Evolutionary conservation across 208 protist species (phyloP).

Genomic region (Leishmania major): DNA sequence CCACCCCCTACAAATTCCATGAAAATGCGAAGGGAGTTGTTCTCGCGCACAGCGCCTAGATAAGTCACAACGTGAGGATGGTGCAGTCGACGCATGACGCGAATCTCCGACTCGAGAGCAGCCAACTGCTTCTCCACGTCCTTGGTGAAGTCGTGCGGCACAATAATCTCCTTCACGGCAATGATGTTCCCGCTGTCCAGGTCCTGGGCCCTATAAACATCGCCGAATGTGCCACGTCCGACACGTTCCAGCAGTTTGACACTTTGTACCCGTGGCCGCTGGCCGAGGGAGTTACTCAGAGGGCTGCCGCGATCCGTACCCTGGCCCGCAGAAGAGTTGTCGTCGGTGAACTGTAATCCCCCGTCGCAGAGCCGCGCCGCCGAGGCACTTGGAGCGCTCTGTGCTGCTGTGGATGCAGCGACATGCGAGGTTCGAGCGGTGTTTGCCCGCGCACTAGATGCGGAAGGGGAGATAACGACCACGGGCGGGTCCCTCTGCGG

Average conservation of each 20-base stretch:
- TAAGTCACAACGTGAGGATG: conserved; percentile 93
- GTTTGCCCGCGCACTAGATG: background rate
- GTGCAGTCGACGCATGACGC: conserved; percentile 90
- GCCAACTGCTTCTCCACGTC: conserved; percentile 80
- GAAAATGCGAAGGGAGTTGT: conserved; percentile 86
- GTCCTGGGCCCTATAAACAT: conserved; percentile 84
- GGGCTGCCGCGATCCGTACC: background rate
- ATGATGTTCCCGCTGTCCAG: conserved; percentile 71
- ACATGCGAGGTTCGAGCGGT: background rate
- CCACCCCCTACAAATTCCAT: conserved; percentile 93
- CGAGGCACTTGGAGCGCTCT: background rate
- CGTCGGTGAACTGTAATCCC: background rate
- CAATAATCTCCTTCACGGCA: conserved; percentile 87
- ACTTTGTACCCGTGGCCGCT: conserved; percentile 36
- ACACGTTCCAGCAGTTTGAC: conserved; percentile 63
- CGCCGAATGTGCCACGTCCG: conserved; percentile 81
- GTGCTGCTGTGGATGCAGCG: background rate
- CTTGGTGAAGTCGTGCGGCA: conserved; percentile 81
- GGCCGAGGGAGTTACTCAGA: conserved; percentile 6
- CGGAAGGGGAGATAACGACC: background rate
- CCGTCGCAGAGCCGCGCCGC: background rate
- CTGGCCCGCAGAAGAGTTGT: background rate
- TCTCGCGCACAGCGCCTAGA: conserved; percentile 72
- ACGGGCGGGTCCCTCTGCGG: conserved; percentile 1
- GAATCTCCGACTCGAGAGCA: conserved; percentile 89